A percentile compares a stretch with the other conserved stretches of the same genome.
phyloP scores from a whole-genome alignment of 2,329 filamentous ascomycete genomes.

The Chaetomium sp. region DNA sequence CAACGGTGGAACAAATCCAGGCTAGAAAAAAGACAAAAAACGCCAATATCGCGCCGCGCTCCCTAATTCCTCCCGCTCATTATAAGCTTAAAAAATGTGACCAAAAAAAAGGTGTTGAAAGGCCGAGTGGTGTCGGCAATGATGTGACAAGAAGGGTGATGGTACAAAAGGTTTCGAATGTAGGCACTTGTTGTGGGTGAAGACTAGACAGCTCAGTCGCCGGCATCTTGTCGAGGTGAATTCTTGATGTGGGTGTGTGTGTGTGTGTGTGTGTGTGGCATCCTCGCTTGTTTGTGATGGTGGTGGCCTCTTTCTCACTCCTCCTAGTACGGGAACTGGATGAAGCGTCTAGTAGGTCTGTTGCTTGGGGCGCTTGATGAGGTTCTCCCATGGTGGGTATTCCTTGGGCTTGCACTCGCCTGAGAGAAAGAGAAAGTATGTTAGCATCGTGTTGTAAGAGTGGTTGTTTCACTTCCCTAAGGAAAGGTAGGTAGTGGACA shows the following conservation, averaged over 20 bases:
- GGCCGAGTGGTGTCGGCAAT: not conserved
- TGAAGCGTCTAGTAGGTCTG: constrained; percentile 12
- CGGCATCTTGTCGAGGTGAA: too few relatives aligned
- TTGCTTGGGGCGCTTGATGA: constrained; percentile 32
- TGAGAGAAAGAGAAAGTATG: constrained; percentile 8
- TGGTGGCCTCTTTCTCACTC: not conserved
- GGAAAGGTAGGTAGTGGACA: not conserved
- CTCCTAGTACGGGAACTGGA: not conserved
- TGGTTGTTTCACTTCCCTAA: not conserved
- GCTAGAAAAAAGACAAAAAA: not conserved
- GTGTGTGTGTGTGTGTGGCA: not conserved
- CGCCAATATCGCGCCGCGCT: not conserved
- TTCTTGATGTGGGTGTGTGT: not conserved
- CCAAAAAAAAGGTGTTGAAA: not conserved
- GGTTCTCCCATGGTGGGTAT: constrained; percentile 31
- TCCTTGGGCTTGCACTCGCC: constrained; percentile 34
- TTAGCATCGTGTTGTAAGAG: not conserved
- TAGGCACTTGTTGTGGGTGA: too few relatives aligned
- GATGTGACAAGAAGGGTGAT: not conserved
- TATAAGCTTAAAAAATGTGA: not conserved
- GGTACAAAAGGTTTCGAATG: not conserved
- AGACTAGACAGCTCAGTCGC: too few relatives aligned
- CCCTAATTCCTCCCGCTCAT: not conserved
- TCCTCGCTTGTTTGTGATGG: not conserved
- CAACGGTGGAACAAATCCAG: too few relatives aligned